phyloP scores from a whole-genome alignment of 768 basidiomycete genomes.

The Serendipita indica region DNA sequence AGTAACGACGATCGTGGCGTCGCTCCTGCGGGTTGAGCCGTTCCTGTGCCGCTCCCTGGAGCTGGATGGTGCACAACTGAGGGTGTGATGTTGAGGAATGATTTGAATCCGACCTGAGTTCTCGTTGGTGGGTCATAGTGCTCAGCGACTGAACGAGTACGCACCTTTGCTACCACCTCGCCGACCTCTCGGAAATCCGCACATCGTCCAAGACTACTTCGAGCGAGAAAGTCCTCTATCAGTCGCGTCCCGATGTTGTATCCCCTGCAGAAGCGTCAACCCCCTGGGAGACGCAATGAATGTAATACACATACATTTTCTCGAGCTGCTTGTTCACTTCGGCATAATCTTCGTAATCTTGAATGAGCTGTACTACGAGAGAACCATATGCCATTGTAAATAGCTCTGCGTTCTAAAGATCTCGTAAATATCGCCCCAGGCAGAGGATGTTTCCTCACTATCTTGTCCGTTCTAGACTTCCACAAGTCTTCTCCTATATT shows the following conservation, averaged over 20 bases:
- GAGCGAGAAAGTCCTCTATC: constrained; percentile 94
- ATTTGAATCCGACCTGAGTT: constrained; percentile 86
- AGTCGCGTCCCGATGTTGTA: constrained; percentile 94
- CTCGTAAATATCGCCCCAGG: not conserved
- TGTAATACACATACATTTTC: constrained; percentile 23
- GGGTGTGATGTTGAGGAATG: constrained; percentile 88
- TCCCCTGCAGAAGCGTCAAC: constrained; percentile 43
- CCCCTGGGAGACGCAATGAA: not conserved
- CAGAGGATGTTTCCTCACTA: constrained; percentile 37
- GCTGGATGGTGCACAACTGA: constrained; percentile 50
- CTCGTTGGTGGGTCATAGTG: not conserved
- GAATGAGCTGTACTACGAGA: constrained; percentile 93
- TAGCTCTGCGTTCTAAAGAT: constrained; percentile 77
- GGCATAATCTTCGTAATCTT: constrained; percentile 95
- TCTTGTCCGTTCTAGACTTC: constrained; percentile 90
- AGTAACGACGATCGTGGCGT: constrained; percentile 31
- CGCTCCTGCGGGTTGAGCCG: constrained; percentile 4
- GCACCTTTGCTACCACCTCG: constrained; percentile 86
- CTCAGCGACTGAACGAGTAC: constrained; percentile 14
- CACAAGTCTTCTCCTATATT: constrained; percentile 87
- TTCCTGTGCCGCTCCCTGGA: constrained; percentile 26
- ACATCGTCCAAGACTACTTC: constrained; percentile 83
- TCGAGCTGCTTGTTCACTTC: constrained; percentile 32
- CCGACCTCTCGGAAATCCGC: constrained; percentile 88
- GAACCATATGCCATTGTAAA: constrained; percentile 96